A percentile compares a stretch with the other conserved stretches of the same genome.
phyloP scores from a whole-genome alignment of 352 stramenopile species.

The Phytophthora pinifolia region DNA sequence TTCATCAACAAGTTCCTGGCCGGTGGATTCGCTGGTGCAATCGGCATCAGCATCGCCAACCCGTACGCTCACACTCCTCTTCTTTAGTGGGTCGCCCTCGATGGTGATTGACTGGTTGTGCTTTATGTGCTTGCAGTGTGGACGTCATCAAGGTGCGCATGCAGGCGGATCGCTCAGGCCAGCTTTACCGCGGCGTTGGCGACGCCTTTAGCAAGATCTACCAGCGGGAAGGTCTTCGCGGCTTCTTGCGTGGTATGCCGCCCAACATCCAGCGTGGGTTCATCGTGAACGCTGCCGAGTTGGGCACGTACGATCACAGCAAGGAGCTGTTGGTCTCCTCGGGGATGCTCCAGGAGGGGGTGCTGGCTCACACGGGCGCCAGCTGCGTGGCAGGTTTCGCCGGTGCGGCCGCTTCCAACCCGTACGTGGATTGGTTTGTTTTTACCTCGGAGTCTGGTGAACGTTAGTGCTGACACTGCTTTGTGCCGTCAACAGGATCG shows the following conservation, averaged over 20 bases:
- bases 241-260: slow-evolving; percentile 78
- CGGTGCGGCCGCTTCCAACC: slow-evolving; percentile 69
- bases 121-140: slow-evolving; percentile 43
- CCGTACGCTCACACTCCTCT: slow-evolving; percentile 50
- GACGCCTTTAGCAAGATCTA: slow-evolving; percentile 78
- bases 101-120: slow-evolving; percentile 1
- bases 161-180: slow-evolving; percentile 73
- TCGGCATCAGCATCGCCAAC: slow-evolving; percentile 83
- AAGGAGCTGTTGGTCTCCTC: slow-evolving; percentile 75
- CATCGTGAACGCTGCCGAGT: slow-evolving; percentile 84
- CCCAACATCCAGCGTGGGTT: slow-evolving; percentile 88
- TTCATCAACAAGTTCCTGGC: slow-evolving; percentile 84
- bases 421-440: slow-evolving; percentile 40
- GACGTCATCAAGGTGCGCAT: slow-evolving; percentile 91
- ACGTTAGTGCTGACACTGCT: slow-evolving; percentile 5
- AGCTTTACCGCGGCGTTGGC: slow-evolving; percentile 65
- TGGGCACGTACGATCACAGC: slow-evolving; percentile 88
- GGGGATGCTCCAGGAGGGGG: slow-evolving; percentile 56
- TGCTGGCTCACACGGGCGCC: slow-evolving; percentile 70
- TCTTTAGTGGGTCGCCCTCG: slow-evolving; percentile 1
- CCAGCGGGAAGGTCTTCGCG: slow-evolving; percentile 63
- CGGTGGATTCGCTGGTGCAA: slow-evolving; percentile 72
- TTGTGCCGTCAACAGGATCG: slow-evolving; percentile 42
- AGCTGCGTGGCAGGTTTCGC: slow-evolving; percentile 81
- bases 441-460: not conserved